Evolutionary conservation across 441 rosid species (phyloP).

Genomic region (Adansonia madagascariensis): DNA sequence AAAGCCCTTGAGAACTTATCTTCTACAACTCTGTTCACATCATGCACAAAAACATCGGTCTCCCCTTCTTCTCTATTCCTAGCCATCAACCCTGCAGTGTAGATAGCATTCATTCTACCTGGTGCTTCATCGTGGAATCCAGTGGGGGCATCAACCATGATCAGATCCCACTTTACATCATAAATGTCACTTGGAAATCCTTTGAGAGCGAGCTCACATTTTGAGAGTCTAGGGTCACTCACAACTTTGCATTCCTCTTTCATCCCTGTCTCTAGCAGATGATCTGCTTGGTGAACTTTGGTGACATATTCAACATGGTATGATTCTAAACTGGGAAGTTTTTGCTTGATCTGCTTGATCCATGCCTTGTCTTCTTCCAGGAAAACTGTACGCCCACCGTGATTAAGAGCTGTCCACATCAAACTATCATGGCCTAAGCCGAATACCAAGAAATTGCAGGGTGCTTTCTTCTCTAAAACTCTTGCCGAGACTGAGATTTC

Average conservation of each 20-base stretch:
- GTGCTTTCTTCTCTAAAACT: conserved; percentile 53
- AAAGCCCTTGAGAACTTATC: conserved; percentile 62
- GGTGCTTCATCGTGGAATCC: conserved; percentile 65
- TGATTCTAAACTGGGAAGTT: conserved; percentile 53
- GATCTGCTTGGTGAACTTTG: conserved; percentile 51
- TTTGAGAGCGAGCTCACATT: conserved; percentile 53
- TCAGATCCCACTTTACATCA: conserved; percentile 65
- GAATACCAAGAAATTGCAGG: conserved; percentile 71
- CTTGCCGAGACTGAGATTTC: conserved; percentile 62
- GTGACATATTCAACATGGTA: conserved; percentile 62
- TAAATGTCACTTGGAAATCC: conserved; percentile 63
- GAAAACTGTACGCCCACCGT: conserved; percentile 69
- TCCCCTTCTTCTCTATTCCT: conserved; percentile 66
- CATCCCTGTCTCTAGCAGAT: conserved; percentile 42
- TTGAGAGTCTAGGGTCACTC: conserved; percentile 56
- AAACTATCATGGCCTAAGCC: conserved; percentile 74
- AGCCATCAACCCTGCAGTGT: conserved; percentile 74
- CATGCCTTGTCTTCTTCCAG: conserved; percentile 64
- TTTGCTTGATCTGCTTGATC: conserved; percentile 51
- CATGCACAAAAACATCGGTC: conserved; percentile 70
- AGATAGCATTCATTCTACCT: conserved; percentile 73
- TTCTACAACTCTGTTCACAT: conserved; percentile 58
- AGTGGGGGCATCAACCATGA: conserved; percentile 80
- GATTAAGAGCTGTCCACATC: conserved; percentile 70
- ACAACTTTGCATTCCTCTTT: conserved; percentile 50